Base-by-base conservation (phyloP, 352 stramenopile species). In the Halophytophthora batemanensis region DNA sequence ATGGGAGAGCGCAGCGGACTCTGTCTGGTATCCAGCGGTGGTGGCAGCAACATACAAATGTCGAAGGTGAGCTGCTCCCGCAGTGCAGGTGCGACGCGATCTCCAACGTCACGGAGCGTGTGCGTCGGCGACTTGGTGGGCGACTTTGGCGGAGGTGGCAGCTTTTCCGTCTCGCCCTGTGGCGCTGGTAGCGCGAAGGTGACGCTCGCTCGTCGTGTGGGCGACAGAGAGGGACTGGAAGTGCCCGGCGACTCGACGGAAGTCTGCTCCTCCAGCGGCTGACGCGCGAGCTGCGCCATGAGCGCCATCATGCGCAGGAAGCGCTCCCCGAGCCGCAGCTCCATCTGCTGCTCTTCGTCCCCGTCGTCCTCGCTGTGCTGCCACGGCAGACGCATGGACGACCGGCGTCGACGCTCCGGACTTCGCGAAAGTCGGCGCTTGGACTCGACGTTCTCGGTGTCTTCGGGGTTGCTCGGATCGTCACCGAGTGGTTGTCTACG, bases 231-330 rank as follows among this genome's bases (percentile, higher is more conserved):
- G 39, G 50, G n/a, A 11, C 17, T 46, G 17, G 52, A 50, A n/a
- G 44, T 49, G 36, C 45, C 28, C 2, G 53, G 51, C 35, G 55
- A 64, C 0, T 25, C 39, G 6, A 45, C 7, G 18, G 47, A 4
- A 42, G 37, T 22, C 14, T 34, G 37, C 2, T 51, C 36, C 5
- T 44, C 64, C 14, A 69, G 41, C 11, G 50, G 55, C 45, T 69
- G 47, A 28, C 46, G 62, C 8, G 59, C 47, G 17, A 87, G 77
- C 3, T 59, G 66, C 43, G 67, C 35, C 53, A 87, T 71, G 34
- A 66, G 51, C 47, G 67, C 59, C 77, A 87, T 84, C 55, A 83
- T 64, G 18, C 71, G 61, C 25, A 87, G 39, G 40, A 87, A 87
- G 3, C 77, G 56, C 47, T 85, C 72, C 1, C 74, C 74, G 0